These are phyloP conservation scores for Immersiella caudata DNA, from an alignment of 495 filamentous ascomycete genomes.

Conservation along the genomic window DNA sequence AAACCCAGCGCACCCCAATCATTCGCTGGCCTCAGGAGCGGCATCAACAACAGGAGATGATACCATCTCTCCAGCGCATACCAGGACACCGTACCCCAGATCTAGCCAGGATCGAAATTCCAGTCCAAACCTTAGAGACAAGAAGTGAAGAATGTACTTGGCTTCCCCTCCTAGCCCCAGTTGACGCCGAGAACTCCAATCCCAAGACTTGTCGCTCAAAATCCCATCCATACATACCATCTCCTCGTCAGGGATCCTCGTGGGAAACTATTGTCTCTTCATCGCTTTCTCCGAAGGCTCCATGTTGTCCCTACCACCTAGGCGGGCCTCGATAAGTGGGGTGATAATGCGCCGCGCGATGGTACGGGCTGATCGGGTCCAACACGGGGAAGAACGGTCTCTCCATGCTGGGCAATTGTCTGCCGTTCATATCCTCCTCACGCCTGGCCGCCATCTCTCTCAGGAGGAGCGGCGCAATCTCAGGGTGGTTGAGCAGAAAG, in stretches of 20 bases:
- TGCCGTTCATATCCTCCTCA: slow-evolving; percentile 42
- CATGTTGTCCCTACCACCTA: slow-evolving; percentile 19
- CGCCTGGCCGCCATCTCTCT: slow-evolving; percentile 47
- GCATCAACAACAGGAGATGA: not conserved
- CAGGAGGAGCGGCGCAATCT: slow-evolving; percentile 44
- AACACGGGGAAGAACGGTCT: slow-evolving; percentile 26
- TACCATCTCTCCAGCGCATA: not conserved
- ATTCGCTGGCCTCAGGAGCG: not conserved
- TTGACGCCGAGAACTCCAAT: not conserved
- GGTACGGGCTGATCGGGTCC: slow-evolving; percentile 17
- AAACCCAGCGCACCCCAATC: not conserved
- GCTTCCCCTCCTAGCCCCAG: not conserved
- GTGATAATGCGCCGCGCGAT: slow-evolving; percentile 16
- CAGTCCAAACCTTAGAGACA: not conserved
- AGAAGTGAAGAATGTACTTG: not conserved
- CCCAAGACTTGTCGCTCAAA: not conserved
- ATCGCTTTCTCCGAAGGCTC: too few relatives aligned
- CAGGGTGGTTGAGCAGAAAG: slow-evolving; percentile 44
- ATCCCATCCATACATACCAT: not conserved
- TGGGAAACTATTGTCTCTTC: too few relatives aligned
- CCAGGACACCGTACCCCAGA: not conserved
- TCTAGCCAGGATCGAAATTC: not conserved
- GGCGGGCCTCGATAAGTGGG: slow-evolving; percentile 19
- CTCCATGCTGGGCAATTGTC: slow-evolving; percentile 46
- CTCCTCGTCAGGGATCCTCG: not conserved